Evolutionary conservation across 192 early-diverging fungal genomes (phyloP), one percentile per base, ranked within the genome.

Genomic region (Lunasporangiospora selenospora): DNA sequence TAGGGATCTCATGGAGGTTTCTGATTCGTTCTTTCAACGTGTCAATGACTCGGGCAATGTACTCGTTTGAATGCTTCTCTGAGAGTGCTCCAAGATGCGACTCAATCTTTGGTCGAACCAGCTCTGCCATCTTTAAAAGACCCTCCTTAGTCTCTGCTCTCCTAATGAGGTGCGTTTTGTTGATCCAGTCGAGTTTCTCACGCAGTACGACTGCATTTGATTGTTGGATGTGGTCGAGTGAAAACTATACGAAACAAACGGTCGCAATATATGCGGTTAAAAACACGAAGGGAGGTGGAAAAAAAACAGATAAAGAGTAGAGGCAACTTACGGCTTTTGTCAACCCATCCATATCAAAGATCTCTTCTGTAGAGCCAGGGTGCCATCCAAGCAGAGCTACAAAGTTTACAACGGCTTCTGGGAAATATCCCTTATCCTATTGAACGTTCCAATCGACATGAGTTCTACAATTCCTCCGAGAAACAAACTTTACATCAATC

Each of bases 371-470:
- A 1, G 69, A 55, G 18, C 76, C 77, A 2, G 86, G 83, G 41
- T 78, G 70, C 92, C 93, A 96, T 30, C 96, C 94, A 16, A 96
- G 65, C 29, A 93, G 77, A 5, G 92, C 94, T 4, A 90, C 87
- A 75, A 95, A 96, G 76, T 96, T 98, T 23, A 92, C 81, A 10
- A 98, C 71, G 0, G 94, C 89, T 60, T 91, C 86, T 1, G 94
- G 92, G 16, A 94, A 71, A 61, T 93, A 95, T 2, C 96, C 94
- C 23, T 84, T 86, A 42, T 87, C 73, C 83, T 84, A 62, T 3
- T 26, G 29, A 26, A 30, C 9, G 18, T 16, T 15, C 8, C 11
- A 52, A 46, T 44, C 26, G 37, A 40, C 23, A 21, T 50, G 30
- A 8, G 8, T 0, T n/a, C n/a, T n/a, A n/a, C n/a, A n/a, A n/a